These are phyloP conservation scores for Globisporangium cystogenes DNA, from an alignment of 352 stramenopile species.

Conservation along the genomic window DNA sequence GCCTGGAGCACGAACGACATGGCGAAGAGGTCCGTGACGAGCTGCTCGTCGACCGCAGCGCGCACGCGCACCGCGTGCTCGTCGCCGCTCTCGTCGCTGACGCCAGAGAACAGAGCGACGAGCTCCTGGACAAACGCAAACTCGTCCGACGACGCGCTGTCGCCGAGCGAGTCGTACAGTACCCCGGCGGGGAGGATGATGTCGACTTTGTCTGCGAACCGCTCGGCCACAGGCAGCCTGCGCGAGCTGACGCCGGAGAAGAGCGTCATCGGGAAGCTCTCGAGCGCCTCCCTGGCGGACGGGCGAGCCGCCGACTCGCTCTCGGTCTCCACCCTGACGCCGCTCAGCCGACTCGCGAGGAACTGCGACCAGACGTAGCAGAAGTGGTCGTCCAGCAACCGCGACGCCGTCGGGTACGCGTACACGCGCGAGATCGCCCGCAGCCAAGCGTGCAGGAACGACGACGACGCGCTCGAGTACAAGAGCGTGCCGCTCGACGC, in stretches of 20 bases:
- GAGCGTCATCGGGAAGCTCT: conserved; percentile 30
- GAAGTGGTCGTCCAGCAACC: conserved; percentile 69
- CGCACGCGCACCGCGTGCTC: conserved; percentile 1
- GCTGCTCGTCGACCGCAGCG: conserved; percentile 34
- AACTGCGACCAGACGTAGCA: conserved; percentile 43
- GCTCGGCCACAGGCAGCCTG: background rate
- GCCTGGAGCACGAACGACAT: conserved; percentile 52
- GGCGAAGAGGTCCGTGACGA: conserved; percentile 69
- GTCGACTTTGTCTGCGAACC: conserved; percentile 36
- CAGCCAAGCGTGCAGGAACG: conserved; percentile 42
- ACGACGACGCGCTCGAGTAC: conserved; percentile 27
- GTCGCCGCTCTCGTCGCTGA: background rate
- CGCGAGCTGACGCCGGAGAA: conserved; percentile 1
- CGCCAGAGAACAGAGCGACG: conserved; percentile 2
- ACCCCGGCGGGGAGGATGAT: conserved; percentile 41
- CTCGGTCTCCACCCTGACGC: background rate
- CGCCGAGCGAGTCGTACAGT: conserved; percentile 31
- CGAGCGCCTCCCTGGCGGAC: conserved; percentile 21
- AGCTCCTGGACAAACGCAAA: conserved; percentile 39
- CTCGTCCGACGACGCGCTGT: background rate
- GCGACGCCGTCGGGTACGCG: conserved; percentile 29
- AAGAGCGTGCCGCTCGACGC: conserved; percentile 26
- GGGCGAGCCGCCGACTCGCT: background rate
- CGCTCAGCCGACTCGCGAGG: conserved; percentile 7
- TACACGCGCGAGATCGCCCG: conserved; percentile 37